Evolutionary conservation across 495 filamentous ascomycete genomes (phyloP), one percentile per base, ranked within the genome.

Genomic region (Hyaloscypha variabilis): DNA sequence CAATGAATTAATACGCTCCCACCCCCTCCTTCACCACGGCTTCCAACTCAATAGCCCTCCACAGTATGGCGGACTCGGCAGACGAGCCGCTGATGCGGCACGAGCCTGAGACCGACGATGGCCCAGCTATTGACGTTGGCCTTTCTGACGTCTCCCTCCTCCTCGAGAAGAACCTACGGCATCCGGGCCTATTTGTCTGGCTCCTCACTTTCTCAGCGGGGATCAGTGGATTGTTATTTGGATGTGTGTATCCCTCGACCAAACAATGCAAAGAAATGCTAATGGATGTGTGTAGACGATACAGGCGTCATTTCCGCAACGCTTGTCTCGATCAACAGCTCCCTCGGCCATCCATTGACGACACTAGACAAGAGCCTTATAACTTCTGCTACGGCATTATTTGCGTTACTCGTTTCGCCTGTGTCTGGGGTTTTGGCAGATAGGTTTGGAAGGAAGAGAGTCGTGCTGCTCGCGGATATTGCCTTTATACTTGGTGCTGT

Each of bases 291-390:
- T 25, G 53, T 67, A 95, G 92, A 88, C 67, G 86, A 88, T 71
- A 97, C 94, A 23, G 94, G 94, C 50, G 93, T 96, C 17, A 95
- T 97, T 50, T 95, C 91, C 25, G 89, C 92, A 1, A 95, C 92
- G 0, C 82, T 97, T 31, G 89, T 97, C 42, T 91, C 91, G 3
- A 86, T 97, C 68, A 84, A 83, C 52, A 82, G 84, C 2, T 89
- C 91, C 62, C 86, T 97, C n/a, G 93, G 91, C 6, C 82, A 83
- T 8, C 75, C 81, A 17, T 81, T 95, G 34, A 88, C 84, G 6
- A 91, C 88, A 3, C 79, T 93, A 36, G 91, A 96, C 74, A 96
- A 94, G 67, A 91, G 89, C 29, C 76, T 96, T 28, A 90, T 97
- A 65, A 96, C 93, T 0, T 91, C 92, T 3, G 88, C 83, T 31